phyloP scores from a whole-genome alignment of 345 rosid genomes.

The Anacardium occidentale region DNA sequence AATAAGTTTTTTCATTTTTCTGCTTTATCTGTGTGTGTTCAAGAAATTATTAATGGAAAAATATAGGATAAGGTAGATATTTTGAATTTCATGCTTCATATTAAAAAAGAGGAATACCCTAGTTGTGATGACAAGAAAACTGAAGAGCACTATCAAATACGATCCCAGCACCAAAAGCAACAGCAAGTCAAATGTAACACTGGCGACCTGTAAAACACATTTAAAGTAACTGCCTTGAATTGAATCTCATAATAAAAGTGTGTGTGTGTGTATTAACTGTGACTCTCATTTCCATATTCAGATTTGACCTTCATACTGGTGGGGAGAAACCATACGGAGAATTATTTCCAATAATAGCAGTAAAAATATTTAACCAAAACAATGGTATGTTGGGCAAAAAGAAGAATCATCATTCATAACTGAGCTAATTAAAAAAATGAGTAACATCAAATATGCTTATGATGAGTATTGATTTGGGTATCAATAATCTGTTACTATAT shows the following conservation, averaged over 20 bases:
- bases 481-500: too few species aligned
- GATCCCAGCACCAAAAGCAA: slow-evolving; percentile 91
- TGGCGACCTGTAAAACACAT: slow-evolving; percentile 77
- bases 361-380: too few species aligned
- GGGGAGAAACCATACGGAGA: not conserved
- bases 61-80: not conserved
- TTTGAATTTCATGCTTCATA: slow-evolving; percentile 4
- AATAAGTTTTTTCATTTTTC: not conserved
- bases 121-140: slow-evolving; percentile 90
- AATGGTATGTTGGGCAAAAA: too few species aligned
- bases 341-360: too few species aligned
- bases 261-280: not conserved
- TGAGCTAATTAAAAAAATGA: too few species aligned
- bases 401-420: too few species aligned
- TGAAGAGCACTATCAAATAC: slow-evolving; percentile 81
- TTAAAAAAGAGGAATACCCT: slow-evolving; percentile 50
- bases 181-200: slow-evolving; percentile 94
- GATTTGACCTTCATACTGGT: not conserved
- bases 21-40: not conserved
- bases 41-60: not conserved
- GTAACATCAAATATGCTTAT: too few species aligned
- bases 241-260: not conserved
- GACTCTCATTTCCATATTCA: not conserved
- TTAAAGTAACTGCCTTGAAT: slow-evolving; percentile 7
- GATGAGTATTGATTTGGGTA: too few species aligned